These are phyloP conservation scores for Vigna hirtella DNA, from an alignment of 306 rosid genomes.

Conservation along the genomic window DNA sequence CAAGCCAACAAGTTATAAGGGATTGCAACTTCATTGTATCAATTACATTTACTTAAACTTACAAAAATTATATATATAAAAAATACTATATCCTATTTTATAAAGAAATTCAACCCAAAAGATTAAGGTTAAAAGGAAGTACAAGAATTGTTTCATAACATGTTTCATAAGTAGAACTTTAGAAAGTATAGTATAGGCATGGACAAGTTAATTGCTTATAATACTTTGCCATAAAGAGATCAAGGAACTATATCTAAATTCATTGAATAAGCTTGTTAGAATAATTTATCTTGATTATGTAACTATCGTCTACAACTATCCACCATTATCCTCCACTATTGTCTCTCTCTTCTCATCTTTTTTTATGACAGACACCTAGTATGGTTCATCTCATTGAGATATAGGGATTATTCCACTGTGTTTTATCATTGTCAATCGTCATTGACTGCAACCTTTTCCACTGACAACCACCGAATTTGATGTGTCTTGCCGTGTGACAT, in stretches of 20 bases:
- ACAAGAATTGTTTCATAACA: not conserved
- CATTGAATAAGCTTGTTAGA: constrained; percentile 2
- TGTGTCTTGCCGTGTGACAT: too few species aligned
- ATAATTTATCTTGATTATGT: too few species aligned
- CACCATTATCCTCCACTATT: too few species aligned
- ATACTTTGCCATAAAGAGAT: not conserved
- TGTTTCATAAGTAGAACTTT: not conserved
- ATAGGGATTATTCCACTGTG: too few species aligned
- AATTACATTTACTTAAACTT: constrained; percentile 12
- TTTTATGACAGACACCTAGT: too few species aligned
- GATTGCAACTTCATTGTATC: not conserved
- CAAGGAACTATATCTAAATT: not conserved
- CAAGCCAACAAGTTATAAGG: constrained; percentile 13
- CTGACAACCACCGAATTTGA: too few species aligned
- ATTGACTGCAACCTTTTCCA: too few species aligned
- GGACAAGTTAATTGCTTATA: not conserved
- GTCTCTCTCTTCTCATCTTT: too few species aligned
- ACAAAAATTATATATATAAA: not conserved
- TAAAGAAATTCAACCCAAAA: constrained; percentile 22
- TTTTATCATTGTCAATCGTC: too few species aligned
- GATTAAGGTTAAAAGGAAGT: constrained; percentile 23
- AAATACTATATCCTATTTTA: not conserved
- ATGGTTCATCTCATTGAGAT: too few species aligned
- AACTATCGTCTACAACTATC: too few species aligned
- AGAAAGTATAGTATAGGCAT: not conserved